Evolutionary conservation across 495 filamentous ascomycete species (phyloP).

Genomic region (Aspergillus haitiensis): DNA sequence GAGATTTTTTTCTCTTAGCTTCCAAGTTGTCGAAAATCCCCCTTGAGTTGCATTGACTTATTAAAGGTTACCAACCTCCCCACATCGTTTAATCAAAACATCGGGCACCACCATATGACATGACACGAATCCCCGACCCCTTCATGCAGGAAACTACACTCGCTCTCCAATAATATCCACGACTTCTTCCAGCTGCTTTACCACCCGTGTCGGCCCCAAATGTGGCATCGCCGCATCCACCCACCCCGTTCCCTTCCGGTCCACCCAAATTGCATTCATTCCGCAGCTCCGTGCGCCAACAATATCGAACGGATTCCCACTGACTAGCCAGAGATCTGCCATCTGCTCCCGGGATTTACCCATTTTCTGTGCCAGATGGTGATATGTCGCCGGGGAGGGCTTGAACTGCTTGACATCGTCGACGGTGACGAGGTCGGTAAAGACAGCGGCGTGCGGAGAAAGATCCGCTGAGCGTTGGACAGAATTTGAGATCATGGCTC

Average conservation of each 20-base stretch:
- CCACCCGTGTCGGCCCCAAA: slow-evolving; percentile 33
- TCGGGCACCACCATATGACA: too few relatives aligned
- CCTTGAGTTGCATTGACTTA: too few relatives aligned
- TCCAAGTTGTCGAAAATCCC: too few relatives aligned
- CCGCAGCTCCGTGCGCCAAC: slow-evolving; percentile 45
- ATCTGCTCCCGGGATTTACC: slow-evolving; percentile 47
- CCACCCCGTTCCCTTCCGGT: slow-evolving; percentile 53
- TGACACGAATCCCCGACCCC: too few relatives aligned
- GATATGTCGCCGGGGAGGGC: slow-evolving; percentile 64
- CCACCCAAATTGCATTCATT: slow-evolving; percentile 69
- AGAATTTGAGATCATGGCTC: slow-evolving; percentile 62
- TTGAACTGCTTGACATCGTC: slow-evolving; percentile 65
- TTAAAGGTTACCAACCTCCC: too few relatives aligned
- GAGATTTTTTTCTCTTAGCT: too few relatives aligned
- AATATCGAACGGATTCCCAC: slow-evolving; percentile 81
- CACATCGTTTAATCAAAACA: too few relatives aligned
- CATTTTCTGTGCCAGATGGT: slow-evolving; percentile 55
- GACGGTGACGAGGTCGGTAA: slow-evolving; percentile 61
- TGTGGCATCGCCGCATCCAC: slow-evolving; percentile 33
- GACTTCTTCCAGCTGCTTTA: slow-evolving; percentile 33
- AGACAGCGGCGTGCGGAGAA: slow-evolving; percentile 47
- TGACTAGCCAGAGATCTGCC: slow-evolving; percentile 68
- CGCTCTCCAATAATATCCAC: slow-evolving; percentile 24
- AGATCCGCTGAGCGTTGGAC: slow-evolving; percentile 57
- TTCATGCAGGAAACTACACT: too few relatives aligned